A percentile compares a stretch with the other conserved stretches of the same genome.
These are phyloP conservation scores for Neurospora sp. DNA, from an alignment of 495 filamentous ascomycete genomes.

Conservation along the genomic window DNA sequence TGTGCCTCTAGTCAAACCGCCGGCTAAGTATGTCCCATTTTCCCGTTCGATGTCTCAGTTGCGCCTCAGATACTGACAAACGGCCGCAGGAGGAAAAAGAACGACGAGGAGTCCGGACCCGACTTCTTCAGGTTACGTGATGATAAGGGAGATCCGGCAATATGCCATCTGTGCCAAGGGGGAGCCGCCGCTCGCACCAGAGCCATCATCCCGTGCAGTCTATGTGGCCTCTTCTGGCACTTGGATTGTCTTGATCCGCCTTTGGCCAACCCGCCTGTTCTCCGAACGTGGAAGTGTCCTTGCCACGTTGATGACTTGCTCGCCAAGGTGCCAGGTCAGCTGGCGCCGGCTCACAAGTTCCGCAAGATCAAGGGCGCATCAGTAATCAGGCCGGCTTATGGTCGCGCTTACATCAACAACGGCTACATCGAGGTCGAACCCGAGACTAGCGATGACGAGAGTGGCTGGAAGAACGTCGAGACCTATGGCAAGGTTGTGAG, in stretches of 20 bases:
- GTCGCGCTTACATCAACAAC: slow-evolving; percentile 58
- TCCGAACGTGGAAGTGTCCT: slow-evolving; percentile 79
- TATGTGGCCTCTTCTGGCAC: slow-evolving; percentile 75
- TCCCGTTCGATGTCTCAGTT: slow-evolving; percentile 1
- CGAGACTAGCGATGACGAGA: slow-evolving; percentile 41
- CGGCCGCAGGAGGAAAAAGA: slow-evolving; percentile 41
- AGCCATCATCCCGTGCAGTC: slow-evolving; percentile 72
- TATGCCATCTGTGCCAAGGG: slow-evolving; percentile 62
- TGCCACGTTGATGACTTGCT: slow-evolving; percentile 61
- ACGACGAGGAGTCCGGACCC: slow-evolving; percentile 47
- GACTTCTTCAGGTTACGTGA: slow-evolving; percentile 59
- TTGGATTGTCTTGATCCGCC: slow-evolving; percentile 86
- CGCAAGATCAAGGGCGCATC: slow-evolving; percentile 43
- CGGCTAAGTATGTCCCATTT: slow-evolving; percentile 18
- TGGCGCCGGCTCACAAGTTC: slow-evolving; percentile 39
- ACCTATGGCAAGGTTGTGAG: slow-evolving; percentile 53
- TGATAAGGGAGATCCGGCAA: slow-evolving; percentile 53
- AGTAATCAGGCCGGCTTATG: slow-evolving; percentile 35
- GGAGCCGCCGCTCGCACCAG: slow-evolving; percentile 38
- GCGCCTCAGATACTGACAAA: slow-evolving; percentile 17
- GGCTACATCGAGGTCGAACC: slow-evolving; percentile 70
- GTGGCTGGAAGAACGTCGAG: slow-evolving; percentile 29
- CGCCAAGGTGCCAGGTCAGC: slow-evolving; percentile 22
- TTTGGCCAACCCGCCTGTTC: slow-evolving; percentile 60
- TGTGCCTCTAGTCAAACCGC: slow-evolving; percentile 22